Conservation (phyloP, 2,329 filamentous ascomycete genomes). For the Pyricularia sp. region DNA sequence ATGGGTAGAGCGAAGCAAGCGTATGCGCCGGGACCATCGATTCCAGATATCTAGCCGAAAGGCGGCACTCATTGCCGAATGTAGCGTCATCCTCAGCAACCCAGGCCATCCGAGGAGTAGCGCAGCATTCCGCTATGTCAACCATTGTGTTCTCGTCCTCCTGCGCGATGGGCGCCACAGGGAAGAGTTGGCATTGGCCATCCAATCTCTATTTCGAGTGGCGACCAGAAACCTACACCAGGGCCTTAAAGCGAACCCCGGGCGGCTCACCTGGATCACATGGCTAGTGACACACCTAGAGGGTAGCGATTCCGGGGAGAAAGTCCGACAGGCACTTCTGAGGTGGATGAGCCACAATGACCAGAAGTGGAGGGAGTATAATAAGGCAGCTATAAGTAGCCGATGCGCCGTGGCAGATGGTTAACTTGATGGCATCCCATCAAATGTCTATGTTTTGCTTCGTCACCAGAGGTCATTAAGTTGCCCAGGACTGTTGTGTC, state of each 20-base stretch:
- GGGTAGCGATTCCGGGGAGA: slow-evolving; percentile 5
- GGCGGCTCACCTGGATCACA: slow-evolving; percentile 23
- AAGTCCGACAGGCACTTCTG: not conserved
- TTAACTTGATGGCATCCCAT: not conserved
- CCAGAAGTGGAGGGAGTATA: not conserved
- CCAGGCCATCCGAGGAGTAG: slow-evolving; percentile 11
- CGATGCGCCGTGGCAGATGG: not conserved
- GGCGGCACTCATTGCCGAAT: slow-evolving; percentile 10
- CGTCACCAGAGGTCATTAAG: no score
- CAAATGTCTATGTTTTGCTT: not conserved
- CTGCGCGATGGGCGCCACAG: not conserved
- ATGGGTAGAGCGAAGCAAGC: not conserved
- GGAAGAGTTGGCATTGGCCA: not conserved
- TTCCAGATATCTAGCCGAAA: slow-evolving; percentile 5
- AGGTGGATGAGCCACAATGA: not conserved
- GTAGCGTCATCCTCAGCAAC: slow-evolving; percentile 10
- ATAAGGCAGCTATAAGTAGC: not conserved
- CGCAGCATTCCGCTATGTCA: slow-evolving; percentile 17
- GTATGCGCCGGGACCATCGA: not conserved
- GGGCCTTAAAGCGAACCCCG: slow-evolving; percentile 19
- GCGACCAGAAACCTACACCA: slow-evolving; percentile 22
- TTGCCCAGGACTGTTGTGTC: no score
- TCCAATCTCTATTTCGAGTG: slow-evolving; percentile 19
- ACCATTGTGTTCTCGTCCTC: slow-evolving; percentile 12
- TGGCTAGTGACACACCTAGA: slow-evolving; percentile 16